These are phyloP conservation scores for Mucor racemosus DNA, from an alignment of 371 early-diverging fungal genomes.

Conservation along the genomic window DNA sequence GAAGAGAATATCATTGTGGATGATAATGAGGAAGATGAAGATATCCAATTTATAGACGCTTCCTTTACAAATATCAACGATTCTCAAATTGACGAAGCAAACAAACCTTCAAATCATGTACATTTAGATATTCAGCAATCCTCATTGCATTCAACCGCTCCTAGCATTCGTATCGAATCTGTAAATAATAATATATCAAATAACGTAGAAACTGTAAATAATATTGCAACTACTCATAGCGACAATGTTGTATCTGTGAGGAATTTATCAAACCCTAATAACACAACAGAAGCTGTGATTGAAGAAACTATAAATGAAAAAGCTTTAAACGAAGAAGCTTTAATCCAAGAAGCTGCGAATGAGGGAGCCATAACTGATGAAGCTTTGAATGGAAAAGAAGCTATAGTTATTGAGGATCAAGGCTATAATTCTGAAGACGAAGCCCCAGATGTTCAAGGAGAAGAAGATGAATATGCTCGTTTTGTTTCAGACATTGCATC, in stretches of 20 bases:
- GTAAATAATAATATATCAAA: not conserved
- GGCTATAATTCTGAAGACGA: constrained; percentile 56
- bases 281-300: not conserved
- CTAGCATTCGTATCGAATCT: not conserved
- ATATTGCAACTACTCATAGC: not conserved
- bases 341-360: too few species aligned
- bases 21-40: constrained; percentile 28
- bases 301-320: not conserved
- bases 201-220: not conserved
- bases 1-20: not conserved
- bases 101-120: not conserved
- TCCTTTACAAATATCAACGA: not conserved
- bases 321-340: not conserved
- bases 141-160: not conserved
- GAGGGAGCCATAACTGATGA: not conserved
- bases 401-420: constrained; percentile 5
- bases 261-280: not conserved
- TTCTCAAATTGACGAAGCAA: not conserved
- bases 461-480: constrained; percentile 61
- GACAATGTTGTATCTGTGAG: not conserved
- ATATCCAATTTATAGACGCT: constrained; percentile 19
- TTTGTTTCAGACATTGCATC: constrained; percentile 58
- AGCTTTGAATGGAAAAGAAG: not conserved
- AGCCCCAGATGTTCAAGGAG: constrained; percentile 34
- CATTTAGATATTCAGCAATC: constrained; percentile 14